A percentile compares a stretch with the other conserved stretches of the same genome.
phyloP scores from a whole-genome alignment of 2,329 filamentous ascomycete genomes.

The Colletotrichum tabaci region DNA sequence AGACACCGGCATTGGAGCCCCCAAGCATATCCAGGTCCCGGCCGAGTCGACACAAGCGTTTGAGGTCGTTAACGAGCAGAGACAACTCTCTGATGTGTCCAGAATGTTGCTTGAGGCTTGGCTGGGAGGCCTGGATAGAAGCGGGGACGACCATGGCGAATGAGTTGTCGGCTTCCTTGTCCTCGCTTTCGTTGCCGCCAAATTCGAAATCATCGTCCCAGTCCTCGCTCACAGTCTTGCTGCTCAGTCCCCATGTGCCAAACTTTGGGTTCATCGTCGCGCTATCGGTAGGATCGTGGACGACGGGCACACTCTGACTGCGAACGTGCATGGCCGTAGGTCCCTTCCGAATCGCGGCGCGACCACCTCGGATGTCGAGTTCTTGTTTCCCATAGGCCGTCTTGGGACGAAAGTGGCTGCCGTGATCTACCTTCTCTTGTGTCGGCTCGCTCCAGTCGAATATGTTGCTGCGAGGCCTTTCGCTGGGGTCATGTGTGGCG shows the following conservation, averaged over 20 bases:
- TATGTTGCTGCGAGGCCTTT: slow-evolving; percentile 76
- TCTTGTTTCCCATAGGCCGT: slow-evolving; percentile 85
- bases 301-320: slow-evolving; percentile 85
- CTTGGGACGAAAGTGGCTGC: slow-evolving; percentile 75
- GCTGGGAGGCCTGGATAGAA: slow-evolving; percentile 85
- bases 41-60: slow-evolving; percentile 80
- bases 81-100: slow-evolving; percentile 88
- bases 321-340: slow-evolving; percentile 80
- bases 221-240: slow-evolving; percentile 85
- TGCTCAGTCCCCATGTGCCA: slow-evolving; percentile 86
- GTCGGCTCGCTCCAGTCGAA: slow-evolving; percentile 85
- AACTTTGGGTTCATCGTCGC: slow-evolving; percentile 75
- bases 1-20: slow-evolving; percentile 73
- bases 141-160: slow-evolving; percentile 80
- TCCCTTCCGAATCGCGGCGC: slow-evolving; percentile 75
- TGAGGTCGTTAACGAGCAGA: slow-evolving; percentile 85
- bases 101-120: slow-evolving; percentile 86
- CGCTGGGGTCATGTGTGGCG: slow-evolving; percentile 49
- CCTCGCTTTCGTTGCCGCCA: slow-evolving; percentile 61
- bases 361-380: slow-evolving; percentile 78
- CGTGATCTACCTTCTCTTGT: slow-evolving; percentile 74
- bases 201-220: slow-evolving; percentile 95
- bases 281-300: slow-evolving; percentile 73
- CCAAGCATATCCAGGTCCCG: slow-evolving; percentile 76
- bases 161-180: slow-evolving; percentile 54